Evolutionary conservation across 1,284 basidiomycete species (phyloP).

Genomic region (Cutaneotrichosporon dermatis): DNA sequence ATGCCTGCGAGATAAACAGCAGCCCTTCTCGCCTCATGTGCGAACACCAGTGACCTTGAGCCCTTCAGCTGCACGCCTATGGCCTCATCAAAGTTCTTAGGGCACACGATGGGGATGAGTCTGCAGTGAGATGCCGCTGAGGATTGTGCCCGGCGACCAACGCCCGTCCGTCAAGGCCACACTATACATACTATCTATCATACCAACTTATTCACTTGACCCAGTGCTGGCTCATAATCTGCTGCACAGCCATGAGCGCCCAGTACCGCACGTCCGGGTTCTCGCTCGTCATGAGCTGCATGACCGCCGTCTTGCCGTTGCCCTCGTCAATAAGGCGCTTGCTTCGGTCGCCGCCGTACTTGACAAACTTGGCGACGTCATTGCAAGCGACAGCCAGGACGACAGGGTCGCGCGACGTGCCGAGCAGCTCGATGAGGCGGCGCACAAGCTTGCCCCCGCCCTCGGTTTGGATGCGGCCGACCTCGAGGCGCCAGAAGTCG

Average conservation of each 20-base stretch:
- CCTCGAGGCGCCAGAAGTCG: slow-evolving; percentile 97
- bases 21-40: too few relatives aligned
- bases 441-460: slow-evolving; percentile 73
- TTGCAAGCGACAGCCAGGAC: slow-evolving; percentile 85
- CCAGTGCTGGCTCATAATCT: slow-evolving; percentile 45
- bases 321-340: slow-evolving; percentile 83
- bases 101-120: too few relatives aligned
- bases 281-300: slow-evolving; percentile 88
- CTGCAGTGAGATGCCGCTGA: too few relatives aligned
- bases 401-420: slow-evolving; percentile 63
- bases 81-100: too few relatives aligned
- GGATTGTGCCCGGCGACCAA: too few relatives aligned
- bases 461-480: slow-evolving; percentile 78
- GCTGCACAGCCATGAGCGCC: slow-evolving; percentile 61
- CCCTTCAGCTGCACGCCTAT: too few relatives aligned
- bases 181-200: background rate
- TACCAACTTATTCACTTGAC: slow-evolving; percentile 2
- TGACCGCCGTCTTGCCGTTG: slow-evolving; percentile 82
- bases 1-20: too few relatives aligned
- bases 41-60: too few relatives aligned
- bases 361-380: slow-evolving; percentile 90
- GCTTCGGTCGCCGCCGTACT: slow-evolving; percentile 72
- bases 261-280: slow-evolving; percentile 88
- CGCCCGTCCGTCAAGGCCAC: too few relatives aligned
- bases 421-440: slow-evolving; percentile 68